A percentile compares a stretch with the other conserved stretches of the same genome.
phyloP scores from a whole-genome alignment of 371 early-diverging fungal genomes.

The Vairimorpha ceranae region DNA sequence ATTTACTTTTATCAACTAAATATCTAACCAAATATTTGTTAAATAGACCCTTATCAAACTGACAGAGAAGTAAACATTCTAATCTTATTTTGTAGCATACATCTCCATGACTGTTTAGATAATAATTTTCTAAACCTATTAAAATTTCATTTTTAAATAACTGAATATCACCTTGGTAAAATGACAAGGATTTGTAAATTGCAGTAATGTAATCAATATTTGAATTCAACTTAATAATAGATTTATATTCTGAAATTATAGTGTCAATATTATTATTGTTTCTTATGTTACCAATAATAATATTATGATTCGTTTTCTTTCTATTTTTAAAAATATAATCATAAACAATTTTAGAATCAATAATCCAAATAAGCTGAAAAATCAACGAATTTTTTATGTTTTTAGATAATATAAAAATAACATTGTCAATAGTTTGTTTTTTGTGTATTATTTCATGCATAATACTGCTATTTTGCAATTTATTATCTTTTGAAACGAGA shows the following conservation, averaged over 20 bases:
- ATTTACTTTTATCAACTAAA: constrained; percentile 36
- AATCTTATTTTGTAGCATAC: constrained; percentile 12
- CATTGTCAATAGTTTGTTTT: neutral
- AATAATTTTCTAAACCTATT: constrained; percentile 35
- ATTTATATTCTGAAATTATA: constrained; percentile 1
- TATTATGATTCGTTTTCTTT: constrained; percentile 3
- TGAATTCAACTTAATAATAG: neutral
- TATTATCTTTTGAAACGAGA: neutral
- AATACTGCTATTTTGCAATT: neutral
- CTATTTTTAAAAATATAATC: neutral
- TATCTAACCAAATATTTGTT: constrained; percentile 33
- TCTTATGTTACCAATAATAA: constrained; percentile 25
- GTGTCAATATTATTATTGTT: neutral
- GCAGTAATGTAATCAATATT: constrained; percentile 9
- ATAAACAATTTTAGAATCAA: constrained; percentile 3
- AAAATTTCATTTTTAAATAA: constrained; percentile 13
- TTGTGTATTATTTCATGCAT: neutral
- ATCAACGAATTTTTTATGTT: neutral
- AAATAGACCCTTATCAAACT: neutral
- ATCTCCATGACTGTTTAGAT: constrained; percentile 20
- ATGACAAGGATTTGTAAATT: constrained; percentile 5
- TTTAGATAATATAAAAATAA: neutral
- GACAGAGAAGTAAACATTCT: constrained; percentile 4
- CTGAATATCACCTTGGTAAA: neutral
- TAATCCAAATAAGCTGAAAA: neutral